These are phyloP conservation scores for Pisolithus albus DNA, from an alignment of 768 basidiomycete species.

Conservation along the genomic window DNA sequence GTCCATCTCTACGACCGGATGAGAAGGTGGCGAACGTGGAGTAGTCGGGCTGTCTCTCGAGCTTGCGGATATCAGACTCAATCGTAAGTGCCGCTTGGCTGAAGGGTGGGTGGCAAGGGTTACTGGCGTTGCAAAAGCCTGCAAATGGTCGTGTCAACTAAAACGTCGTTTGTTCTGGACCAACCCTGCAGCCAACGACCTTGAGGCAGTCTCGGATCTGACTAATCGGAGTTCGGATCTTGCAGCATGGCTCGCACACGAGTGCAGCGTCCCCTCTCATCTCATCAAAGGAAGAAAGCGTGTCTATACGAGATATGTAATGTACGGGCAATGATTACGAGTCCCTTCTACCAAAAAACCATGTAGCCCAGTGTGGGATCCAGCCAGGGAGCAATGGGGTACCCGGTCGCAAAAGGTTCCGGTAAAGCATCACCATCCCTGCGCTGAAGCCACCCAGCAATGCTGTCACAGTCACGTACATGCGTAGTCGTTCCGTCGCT, in stretches of 20 bases:
- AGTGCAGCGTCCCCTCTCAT: background rate
- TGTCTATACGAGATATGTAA: constrained; percentile 13
- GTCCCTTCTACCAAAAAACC: constrained; percentile 54
- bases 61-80: background rate
- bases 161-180: constrained; percentile 9
- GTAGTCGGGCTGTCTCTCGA: background rate
- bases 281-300: background rate
- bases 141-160: background rate
- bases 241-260: background rate
- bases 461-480: constrained; percentile 68
- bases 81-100: background rate
- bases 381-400: constrained; percentile 45
- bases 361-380: constrained; percentile 56
- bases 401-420: constrained; percentile 61
- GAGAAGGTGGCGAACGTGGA: too few species aligned
- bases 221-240: constrained; percentile 31
- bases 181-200: constrained; percentile 24
- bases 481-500: constrained; percentile 58
- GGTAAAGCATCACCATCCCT: constrained; percentile 62
- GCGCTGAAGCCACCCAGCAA: constrained; percentile 68
- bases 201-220: constrained; percentile 33
- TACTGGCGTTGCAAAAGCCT: constrained; percentile 1
- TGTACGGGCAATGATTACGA: constrained; percentile 12
- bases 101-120: constrained; percentile 11
- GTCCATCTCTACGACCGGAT: constrained; percentile 49